Base-by-base conservation (phyloP, 2,329 filamentous ascomycete species). In the Ceratocystis cubensis region DNA sequence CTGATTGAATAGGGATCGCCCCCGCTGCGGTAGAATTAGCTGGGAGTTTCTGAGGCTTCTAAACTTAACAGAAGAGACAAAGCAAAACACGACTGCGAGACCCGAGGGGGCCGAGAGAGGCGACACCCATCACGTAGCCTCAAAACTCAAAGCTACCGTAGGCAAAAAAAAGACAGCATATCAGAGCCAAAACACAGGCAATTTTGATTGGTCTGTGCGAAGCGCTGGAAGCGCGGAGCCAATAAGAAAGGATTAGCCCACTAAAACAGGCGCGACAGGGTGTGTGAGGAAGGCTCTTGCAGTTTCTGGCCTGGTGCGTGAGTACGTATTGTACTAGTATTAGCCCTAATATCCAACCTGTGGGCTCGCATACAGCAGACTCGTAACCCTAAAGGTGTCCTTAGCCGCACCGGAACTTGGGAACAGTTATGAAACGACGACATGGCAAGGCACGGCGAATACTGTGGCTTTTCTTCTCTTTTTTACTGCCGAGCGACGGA, bases 391-490 rank as follows among this genome's bases (percentile, higher is more conserved):
- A 59, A 3, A 1, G 1, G 17, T 33, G 53, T 3, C 7, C 28
- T 59, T 37, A 59, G 53, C 15, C 28, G 28, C 53, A 17, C 53
- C 28, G 25, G 28, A 17, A 20, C 53, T n/a, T 10, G 15, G 53
- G 10, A 59, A 59, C 13, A 59, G 33, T 53, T 53, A 13, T 59
- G 53, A 59, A 59, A 59, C 53, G 17, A 50, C 13, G n/a, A 50
- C 2, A 20, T 2, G 7, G 13, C 17, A 10, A 22, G 8, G 8
- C 1, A 50, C 5, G 8, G 5, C 7, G n/a, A 22, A 22, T n/a
- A 30, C 50, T 1, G 20, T 13, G 53, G 13, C 22, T 8, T 50
- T 50, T 50, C 10, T 13, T 50, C 7, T 15, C 45, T 20, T 20
- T 5, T 48, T 20, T 20, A 20, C n/a, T 25, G n/a, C 7, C n/a